Conservation (phyloP, 768 basidiomycete species). For the Hydnomerulius pinastri region DNA sequence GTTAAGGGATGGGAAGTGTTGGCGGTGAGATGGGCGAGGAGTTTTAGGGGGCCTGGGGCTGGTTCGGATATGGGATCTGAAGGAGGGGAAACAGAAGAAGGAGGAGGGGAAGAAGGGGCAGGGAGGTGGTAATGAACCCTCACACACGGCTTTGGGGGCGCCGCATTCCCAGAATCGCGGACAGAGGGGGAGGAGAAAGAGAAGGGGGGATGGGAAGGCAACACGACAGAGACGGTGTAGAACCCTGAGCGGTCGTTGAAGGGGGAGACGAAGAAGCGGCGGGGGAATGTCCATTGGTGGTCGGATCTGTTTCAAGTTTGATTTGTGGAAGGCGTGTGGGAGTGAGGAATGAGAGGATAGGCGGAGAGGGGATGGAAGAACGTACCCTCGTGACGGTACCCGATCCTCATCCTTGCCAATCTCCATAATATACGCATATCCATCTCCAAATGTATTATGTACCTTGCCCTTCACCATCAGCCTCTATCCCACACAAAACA, state of each 20-base stretch:
- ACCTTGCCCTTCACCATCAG: too few relatives aligned
- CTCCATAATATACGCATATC: slow-evolving; percentile 59
- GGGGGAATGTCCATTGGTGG: slow-evolving; percentile 65
- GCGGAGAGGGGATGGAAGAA: neutral
- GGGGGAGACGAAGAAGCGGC: slow-evolving; percentile 75
- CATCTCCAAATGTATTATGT: slow-evolving; percentile 76
- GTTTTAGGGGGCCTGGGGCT: slow-evolving; percentile 29
- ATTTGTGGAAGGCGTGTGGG: too few relatives aligned
- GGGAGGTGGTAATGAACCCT: slow-evolving; percentile 42
- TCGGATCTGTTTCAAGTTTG: slow-evolving; percentile 41
- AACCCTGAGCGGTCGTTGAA: slow-evolving; percentile 72
- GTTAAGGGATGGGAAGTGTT: slow-evolving; percentile 41
- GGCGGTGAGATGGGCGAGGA: slow-evolving; percentile 37
- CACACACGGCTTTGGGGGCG: slow-evolving; percentile 36
- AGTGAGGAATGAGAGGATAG: too few relatives aligned
- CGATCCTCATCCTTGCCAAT: slow-evolving; percentile 46
- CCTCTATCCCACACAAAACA: neutral
- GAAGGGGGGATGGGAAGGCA: slow-evolving; percentile 40
- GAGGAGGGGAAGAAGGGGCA: slow-evolving; percentile 39
- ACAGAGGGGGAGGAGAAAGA: neutral
- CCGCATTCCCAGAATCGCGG: slow-evolving; percentile 12
- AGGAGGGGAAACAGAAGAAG: slow-evolving; percentile 10
- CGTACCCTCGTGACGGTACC: slow-evolving; percentile 34
- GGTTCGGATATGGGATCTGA: neutral
- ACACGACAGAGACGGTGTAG: slow-evolving; percentile 57